Base-by-base conservation (phyloP, 2,329 filamentous ascomycete species). In the Monilinia fructigena region DNA sequence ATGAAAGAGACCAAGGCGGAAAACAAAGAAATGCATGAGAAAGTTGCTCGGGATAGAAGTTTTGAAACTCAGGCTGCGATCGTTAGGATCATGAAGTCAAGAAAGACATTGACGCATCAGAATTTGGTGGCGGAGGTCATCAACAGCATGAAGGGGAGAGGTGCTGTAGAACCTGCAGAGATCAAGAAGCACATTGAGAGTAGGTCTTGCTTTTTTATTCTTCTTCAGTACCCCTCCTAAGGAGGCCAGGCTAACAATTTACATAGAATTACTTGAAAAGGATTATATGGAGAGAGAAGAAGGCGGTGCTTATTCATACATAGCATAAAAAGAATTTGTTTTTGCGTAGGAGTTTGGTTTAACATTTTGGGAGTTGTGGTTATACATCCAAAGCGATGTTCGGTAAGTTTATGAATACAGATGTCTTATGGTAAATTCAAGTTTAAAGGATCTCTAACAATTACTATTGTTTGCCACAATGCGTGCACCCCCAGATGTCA, bases 101-200 rank as follows among this genome's bases (percentile, higher is more conserved):
- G 92, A 71, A 97, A 97, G 85, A 85, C 80, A 11, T 93, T 98
- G 79, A 87, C 86, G 5, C 94, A 98, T 76, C 83, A 86, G n/a
- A 90, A 96, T 76, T 80, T 99, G 35, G 90, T 98, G 26, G 88
- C 90, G 3, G 93, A 98, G 80, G 93, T 97, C 23, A 97, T 99
- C 75, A 91, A 89, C 73, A 88, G 94, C 75, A 99, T 94, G 1
- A 91, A 89, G 81, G 91, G 86, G 71, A 84, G 95, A 65, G 96
- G 95, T 18, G 92, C 91, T 23, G 82, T 99, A 67, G 93, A 96
- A 75, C 85, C 93, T 52, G 82, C 83, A 2, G 92, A 95, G 70
- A 98, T 99, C 71, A 99, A 99, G 86, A 89, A 90, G 80, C 96
- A 98, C 77, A 97, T 99, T 78, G 95, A 98, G 78, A 93, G 87